Conservation (phyloP, 257 asterid species). For the Cruciata laevipes region DNA sequence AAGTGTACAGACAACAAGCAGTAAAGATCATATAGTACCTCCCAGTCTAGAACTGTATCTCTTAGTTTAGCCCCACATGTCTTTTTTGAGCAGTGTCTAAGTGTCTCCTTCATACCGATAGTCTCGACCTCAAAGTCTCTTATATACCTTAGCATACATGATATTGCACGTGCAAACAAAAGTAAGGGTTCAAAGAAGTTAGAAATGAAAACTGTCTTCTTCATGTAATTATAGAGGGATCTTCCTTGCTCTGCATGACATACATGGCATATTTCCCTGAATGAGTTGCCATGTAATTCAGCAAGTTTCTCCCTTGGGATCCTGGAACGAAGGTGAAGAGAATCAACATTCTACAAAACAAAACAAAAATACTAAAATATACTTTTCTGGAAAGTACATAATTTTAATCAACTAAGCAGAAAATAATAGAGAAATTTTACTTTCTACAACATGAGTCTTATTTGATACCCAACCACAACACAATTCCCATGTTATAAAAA, state of each 20-base stretch:
- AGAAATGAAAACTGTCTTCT: background rate
- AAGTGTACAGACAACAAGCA: background rate
- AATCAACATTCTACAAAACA: conserved; percentile 71
- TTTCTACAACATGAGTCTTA: background rate
- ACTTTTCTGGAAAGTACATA: background rate
- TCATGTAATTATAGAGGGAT: background rate
- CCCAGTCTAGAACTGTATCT: conserved; percentile 99
- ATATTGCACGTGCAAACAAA: background rate
- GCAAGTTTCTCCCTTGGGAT: conserved; percentile 80
- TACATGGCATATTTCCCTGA: conserved; percentile 77
- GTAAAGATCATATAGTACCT: conserved; percentile 41
- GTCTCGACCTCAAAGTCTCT: conserved; percentile 96
- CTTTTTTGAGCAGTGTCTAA: conserved; percentile 62
- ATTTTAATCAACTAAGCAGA: background rate
- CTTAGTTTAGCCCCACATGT: conserved; percentile 71
- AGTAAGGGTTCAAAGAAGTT: background rate
- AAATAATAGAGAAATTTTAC: background rate
- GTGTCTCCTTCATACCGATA: conserved; percentile 81
- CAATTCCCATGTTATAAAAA: background rate
- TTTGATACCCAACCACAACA: background rate
- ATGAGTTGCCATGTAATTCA: conserved; percentile 88
- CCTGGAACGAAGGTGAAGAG: conserved; percentile 96
- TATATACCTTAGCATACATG: conserved; percentile 41
- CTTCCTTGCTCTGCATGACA: conserved; percentile 81
- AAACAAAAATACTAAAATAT: background rate